These are phyloP conservation scores for Gentiana straminea DNA, from an alignment of 257 asterid species.

Conservation along the genomic window DNA sequence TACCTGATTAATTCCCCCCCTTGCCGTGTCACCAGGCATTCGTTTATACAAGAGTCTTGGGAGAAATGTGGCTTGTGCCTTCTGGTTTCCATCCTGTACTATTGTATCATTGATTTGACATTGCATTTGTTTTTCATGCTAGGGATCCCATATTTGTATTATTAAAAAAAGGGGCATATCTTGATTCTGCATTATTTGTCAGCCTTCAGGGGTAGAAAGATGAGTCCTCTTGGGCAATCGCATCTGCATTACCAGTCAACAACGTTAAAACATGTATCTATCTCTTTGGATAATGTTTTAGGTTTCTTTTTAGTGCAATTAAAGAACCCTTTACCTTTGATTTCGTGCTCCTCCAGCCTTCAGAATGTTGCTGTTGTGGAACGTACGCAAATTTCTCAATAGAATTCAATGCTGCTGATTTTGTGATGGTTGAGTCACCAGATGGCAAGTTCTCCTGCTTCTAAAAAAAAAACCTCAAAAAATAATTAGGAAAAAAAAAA, in stretches of 20 bases:
- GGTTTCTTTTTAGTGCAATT: background rate
- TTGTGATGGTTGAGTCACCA: slow-evolving; percentile 18
- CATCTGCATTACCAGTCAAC: slow-evolving; percentile 45
- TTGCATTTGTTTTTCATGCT: too few relatives aligned
- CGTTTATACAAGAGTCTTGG: too few relatives aligned
- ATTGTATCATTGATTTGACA: too few relatives aligned
- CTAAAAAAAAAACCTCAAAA: background rate
- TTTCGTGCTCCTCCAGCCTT: slow-evolving; percentile 71
- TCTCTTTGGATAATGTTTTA: background rate
- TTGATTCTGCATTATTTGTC: slow-evolving; percentile 3
- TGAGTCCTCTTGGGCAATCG: slow-evolving; percentile 49
- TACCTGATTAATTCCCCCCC: too few relatives aligned
- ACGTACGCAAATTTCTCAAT: slow-evolving; percentile 47
- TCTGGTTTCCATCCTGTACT: too few relatives aligned
- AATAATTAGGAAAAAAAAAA: slow-evolving; percentile 6
- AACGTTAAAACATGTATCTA: slow-evolving; percentile 1
- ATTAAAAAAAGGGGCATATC: too few relatives aligned
- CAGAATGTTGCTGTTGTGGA: slow-evolving; percentile 48
- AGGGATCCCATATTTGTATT: too few relatives aligned
- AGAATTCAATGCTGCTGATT: slow-evolving; percentile 16
- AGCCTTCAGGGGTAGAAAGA: slow-evolving; percentile 12
- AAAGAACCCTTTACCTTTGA: slow-evolving; percentile 42
- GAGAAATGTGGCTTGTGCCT: too few relatives aligned
- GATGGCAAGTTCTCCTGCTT: slow-evolving; percentile 40
- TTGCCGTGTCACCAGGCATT: too few relatives aligned